Evolutionary conservation across 148 eudicot species (phyloP), one percentile per base, ranked within the genome.

Genomic region (Rhododendron mucronatum): DNA sequence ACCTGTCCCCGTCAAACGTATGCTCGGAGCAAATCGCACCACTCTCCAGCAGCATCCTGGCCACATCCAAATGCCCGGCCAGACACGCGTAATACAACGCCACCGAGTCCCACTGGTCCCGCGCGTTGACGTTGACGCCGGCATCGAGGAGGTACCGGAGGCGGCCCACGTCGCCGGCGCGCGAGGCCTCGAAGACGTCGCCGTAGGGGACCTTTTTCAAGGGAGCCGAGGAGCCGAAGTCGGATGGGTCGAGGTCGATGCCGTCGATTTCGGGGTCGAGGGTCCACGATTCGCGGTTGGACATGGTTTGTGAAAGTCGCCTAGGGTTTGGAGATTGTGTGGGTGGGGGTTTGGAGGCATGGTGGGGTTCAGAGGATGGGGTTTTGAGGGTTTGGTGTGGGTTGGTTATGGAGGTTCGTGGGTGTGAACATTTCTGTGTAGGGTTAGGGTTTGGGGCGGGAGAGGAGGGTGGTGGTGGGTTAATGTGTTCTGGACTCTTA

Each of bases 21-120:
- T 95, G 98, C 89, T 97, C 99, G 23, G 94, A 93, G 90, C 98
- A 97, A 73, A 97, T 95, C 11, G 99, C 98, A 5, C 98, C 99
- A 69, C 85, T 87, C 87, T 95, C 95, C 13, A 97, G 90, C 74
- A 97, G 82, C 93, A 97, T 91, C 61, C 93, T 85, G 3, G 99
- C 99, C 12, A 93, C 98, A 3, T 97, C 98, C 9, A 97, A 91
- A 82, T 97, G 99, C 14, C 99, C 99, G 15, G 96, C 98, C 53
- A 97, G 86, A 81, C 99, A 97, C 33, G 99, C 98, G 44, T 97
- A 97, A 86, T 97, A 97, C 0, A 97, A 89, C 0, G 99, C 98
- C 10, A 91, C 95, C 0, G 99, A 97, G 85, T 97, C 99, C 98
- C 99, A 97, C 16, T 85, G 91, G 84, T 97, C 99, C 4, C 99